These are phyloP conservation scores for Geranium brycei DNA, from an alignment of 345 rosid genomes.

Conservation along the genomic window DNA sequence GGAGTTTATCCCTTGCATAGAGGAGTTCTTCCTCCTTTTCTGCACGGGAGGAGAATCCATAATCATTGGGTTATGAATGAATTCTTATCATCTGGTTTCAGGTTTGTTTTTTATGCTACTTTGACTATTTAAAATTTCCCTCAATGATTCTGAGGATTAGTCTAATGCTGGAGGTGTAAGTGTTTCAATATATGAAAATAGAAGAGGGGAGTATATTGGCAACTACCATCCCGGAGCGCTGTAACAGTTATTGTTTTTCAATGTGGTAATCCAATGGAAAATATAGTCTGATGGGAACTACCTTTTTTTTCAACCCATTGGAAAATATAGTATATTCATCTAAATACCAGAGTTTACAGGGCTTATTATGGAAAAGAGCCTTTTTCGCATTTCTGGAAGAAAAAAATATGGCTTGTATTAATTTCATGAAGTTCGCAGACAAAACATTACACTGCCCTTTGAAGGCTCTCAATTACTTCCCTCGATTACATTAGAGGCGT, in stretches of 20 bases:
- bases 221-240: conserved; percentile 58
- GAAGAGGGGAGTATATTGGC: conserved; percentile 65
- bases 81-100: conserved; percentile 39
- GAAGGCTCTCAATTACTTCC: conserved; percentile 26
- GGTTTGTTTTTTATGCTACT: conserved; percentile 79
- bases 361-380: conserved; percentile 19
- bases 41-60: conserved; percentile 55
- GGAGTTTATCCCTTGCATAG: conserved; percentile 40
- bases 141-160: conserved; percentile 15
- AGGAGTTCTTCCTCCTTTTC: conserved; percentile 77
- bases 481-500: conserved; percentile 22
- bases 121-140: conserved; percentile 39
- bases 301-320: conserved; percentile 24
- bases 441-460: conserved; percentile 19
- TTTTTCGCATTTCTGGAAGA: conserved; percentile 18
- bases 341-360: conserved; percentile 11
- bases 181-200: conserved; percentile 14
- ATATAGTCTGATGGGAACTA: conserved; percentile 39
- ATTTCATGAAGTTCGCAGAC: conserved; percentile 18
- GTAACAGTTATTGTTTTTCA: conserved; percentile 52
- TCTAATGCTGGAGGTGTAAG: conserved; percentile 13
- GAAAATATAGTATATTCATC: conserved; percentile 16
- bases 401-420: conserved; percentile 40
- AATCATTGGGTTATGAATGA: conserved; percentile 63
- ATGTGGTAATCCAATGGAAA: conserved; percentile 27